Base-by-base conservation (phyloP, 768 basidiomycete genomes). In the Boletus huronensis region DNA sequence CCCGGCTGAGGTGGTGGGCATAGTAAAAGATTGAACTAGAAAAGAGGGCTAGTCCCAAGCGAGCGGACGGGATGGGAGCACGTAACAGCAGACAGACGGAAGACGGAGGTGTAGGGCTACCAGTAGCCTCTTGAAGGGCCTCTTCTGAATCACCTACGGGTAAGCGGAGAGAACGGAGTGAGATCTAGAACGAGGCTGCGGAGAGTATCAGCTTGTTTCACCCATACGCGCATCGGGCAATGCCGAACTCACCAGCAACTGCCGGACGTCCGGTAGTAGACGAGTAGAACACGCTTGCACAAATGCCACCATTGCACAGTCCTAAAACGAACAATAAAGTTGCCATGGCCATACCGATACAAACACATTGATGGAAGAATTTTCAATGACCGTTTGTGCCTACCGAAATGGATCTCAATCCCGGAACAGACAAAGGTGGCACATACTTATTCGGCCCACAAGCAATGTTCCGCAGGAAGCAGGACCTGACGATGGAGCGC, bases 1-100 rank as follows among this genome's bases (percentile, higher is more conserved):
- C 6, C n/a, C 6, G 14, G 53, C n/a, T 9, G 50, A 29, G 9
- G 9, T 3, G 7, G 52, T n/a, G n/a, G 56, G 17, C 58, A 58
- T 63, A 17, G 40, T 36, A 28, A 66, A 64, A n/a, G 62, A 59
- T 8, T 48, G 54, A 35, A 25, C 23, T 49, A 17, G 48, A 54
- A 62, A 52, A 19, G 52, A 52, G 31, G 3, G 52, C 6, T 26
- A 26, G 52, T 49, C 49, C 38, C 50, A 54, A 43, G 26, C 48
- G 31, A 51, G 51, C 21, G 57, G 58, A 55, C 42, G 39, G 23
- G 21, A 21, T 44, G 34, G 21, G 29, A 32, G 17, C 42, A 35
- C n/a, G 34, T 31, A 40, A 11, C 36, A 21, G 10, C 16, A 41
- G 34, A 50, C 4, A n/a, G 32, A 23, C 34, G 34, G 11, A 29